A percentile compares a stretch with the other conserved stretches of the same genome.
Evolutionary conservation across 140 eudicot species (phyloP).

Genomic region (Bidens hawaiensis): DNA sequence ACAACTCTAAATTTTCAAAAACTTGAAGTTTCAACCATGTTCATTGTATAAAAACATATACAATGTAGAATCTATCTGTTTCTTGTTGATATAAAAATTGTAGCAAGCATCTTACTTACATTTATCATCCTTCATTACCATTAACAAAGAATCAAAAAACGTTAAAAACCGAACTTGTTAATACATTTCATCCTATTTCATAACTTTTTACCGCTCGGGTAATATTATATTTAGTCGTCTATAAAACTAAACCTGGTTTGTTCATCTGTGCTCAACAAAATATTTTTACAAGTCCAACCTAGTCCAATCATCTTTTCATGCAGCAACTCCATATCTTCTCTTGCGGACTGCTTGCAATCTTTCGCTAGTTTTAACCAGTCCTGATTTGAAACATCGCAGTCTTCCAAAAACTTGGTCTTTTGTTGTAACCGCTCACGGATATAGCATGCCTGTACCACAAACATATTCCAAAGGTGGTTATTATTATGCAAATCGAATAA

Average conservation of each 20-base stretch:
- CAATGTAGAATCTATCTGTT: not conserved
- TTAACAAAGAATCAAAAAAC: not conserved
- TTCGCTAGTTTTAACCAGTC: slow-evolving; percentile 52
- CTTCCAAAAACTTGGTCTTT: slow-evolving; percentile 26
- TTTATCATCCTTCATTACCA: not conserved
- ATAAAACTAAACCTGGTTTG: slow-evolving; percentile 68
- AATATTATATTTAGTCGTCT: slow-evolving; percentile 39
- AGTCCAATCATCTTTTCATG: slow-evolving; percentile 43
- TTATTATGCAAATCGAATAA: not conserved
- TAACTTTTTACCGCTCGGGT: not conserved
- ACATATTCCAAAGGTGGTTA: not conserved
- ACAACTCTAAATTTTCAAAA: too few relatives aligned
- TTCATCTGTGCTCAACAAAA: slow-evolving; percentile 63
- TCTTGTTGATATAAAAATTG: not conserved
- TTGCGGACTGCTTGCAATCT: slow-evolving; percentile 56
- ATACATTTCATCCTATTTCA: not conserved
- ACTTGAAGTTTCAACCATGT: not conserved
- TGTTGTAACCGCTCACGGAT: slow-evolving; percentile 48
- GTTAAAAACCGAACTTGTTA: slow-evolving; percentile 6
- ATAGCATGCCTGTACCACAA: slow-evolving; percentile 54
- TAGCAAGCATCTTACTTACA: not conserved
- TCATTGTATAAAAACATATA: not conserved
- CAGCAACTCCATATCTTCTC: slow-evolving; percentile 34
- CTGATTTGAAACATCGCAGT: slow-evolving; percentile 19
- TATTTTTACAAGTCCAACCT: slow-evolving; percentile 80